Evolutionary conservation across 345 rosid genomes (phyloP).

Genomic region (Pistacia integerrima): DNA sequence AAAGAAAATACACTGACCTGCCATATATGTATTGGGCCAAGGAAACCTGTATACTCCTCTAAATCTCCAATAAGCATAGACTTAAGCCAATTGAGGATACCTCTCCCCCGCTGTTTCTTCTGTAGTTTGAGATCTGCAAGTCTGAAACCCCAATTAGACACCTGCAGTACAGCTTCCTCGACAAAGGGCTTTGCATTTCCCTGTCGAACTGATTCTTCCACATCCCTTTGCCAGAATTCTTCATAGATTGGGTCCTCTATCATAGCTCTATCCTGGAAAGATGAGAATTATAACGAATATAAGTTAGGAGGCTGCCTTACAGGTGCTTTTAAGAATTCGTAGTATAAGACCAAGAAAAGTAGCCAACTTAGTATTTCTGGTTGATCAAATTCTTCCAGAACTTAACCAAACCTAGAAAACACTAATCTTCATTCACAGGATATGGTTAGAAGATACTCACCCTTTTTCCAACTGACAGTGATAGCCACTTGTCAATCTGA

Average conservation of each 20-base stretch:
- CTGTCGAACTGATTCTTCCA: constrained; percentile 70
- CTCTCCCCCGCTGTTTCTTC: constrained; percentile 49
- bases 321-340: neutral
- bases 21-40: constrained; percentile 78
- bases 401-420: neutral
- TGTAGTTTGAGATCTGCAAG: constrained; percentile 59
- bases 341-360: neutral
- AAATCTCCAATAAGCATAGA: constrained; percentile 32
- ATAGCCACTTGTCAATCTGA: constrained; percentile 66
- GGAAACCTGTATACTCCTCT: constrained; percentile 61
- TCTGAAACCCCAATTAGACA: constrained; percentile 71
- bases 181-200: constrained; percentile 61
- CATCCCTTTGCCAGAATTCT: constrained; percentile 80
- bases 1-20: constrained; percentile 47
- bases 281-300: neutral
- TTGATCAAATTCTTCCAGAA: neutral
- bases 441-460: constrained; percentile 34
- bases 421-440: neutral
- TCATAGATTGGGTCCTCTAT: constrained; percentile 69
- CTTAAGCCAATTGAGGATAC: constrained; percentile 44
- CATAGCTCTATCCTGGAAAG: constrained; percentile 60
- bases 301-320: neutral
- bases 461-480: constrained; percentile 55
- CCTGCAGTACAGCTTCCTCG: constrained; percentile 68
- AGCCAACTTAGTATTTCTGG: constrained; percentile 1